phyloP scores from a whole-genome alignment of 176 grass and related monocot genomes.

The Puya raimondii region DNA sequence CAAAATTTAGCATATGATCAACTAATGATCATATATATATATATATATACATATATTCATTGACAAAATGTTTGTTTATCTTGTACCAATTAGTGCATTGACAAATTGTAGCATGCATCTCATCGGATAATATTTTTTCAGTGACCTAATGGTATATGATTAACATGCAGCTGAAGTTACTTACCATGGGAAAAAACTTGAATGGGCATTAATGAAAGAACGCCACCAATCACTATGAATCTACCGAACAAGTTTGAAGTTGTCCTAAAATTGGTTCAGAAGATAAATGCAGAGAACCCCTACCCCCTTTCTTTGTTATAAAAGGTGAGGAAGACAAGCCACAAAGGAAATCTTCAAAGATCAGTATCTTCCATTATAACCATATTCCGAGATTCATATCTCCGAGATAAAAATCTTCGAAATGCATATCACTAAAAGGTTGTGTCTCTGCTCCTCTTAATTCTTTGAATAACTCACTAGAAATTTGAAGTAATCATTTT shows the following conservation, averaged over 20 bases:
- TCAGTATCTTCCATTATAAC: neutral
- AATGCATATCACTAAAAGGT: neutral
- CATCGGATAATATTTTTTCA: neutral
- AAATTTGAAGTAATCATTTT: too few species aligned
- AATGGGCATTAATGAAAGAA: neutral
- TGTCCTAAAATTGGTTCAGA: neutral
- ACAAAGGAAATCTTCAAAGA: neutral
- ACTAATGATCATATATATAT: too few species aligned
- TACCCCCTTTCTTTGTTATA: neutral
- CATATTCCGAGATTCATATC: neutral
- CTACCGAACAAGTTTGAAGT: neutral
- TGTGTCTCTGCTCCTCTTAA: neutral
- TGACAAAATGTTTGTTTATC: too few species aligned
- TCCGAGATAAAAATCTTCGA: too few species aligned
- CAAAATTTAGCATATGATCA: too few species aligned
- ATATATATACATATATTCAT: too few species aligned
- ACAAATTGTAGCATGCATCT: too few species aligned
- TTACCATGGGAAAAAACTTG: neutral
- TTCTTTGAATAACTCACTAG: too few species aligned
- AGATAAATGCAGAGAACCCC: neutral
- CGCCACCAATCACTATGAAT: neutral
- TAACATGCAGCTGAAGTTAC: neutral
- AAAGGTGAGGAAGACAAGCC: neutral
- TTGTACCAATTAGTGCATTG: too few species aligned
- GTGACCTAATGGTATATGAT: neutral